phyloP scores from a whole-genome alignment of 2,329 filamentous ascomycete species.

The Ceratocystis cubensis region DNA sequence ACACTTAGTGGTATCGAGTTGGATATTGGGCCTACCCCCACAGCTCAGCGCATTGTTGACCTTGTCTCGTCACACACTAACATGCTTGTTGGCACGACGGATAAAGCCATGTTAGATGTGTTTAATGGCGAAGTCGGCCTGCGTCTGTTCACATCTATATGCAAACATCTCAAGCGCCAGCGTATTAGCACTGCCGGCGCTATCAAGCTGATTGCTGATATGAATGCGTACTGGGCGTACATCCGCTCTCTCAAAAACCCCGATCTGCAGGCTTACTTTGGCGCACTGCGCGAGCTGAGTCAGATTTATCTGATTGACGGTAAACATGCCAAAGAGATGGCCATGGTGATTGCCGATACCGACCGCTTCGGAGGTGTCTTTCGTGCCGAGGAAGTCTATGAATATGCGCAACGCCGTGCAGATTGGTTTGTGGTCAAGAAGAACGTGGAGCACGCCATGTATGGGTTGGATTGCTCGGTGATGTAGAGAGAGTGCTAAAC shows the following conservation, averaged over 20 bases:
- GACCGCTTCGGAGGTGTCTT: constrained; percentile 88
- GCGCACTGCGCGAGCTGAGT: constrained; percentile 76
- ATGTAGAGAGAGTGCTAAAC: constrained; percentile 47
- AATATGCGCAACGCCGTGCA: constrained; percentile 84
- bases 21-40: constrained; percentile 57
- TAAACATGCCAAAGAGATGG: constrained; percentile 82
- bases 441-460: constrained; percentile 92
- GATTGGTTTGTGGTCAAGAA: constrained; percentile 89
- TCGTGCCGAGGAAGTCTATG: constrained; percentile 89
- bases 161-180: constrained; percentile 96
- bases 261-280: constrained; percentile 80
- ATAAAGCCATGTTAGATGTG: constrained; percentile 95
- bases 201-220: constrained; percentile 87
- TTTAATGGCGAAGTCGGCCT: constrained; percentile 97
- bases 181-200: constrained; percentile 81
- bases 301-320: constrained; percentile 87
- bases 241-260: constrained; percentile 69
- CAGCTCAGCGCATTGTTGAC: constrained; percentile 68
- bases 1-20: constrained; percentile 28
- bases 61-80: constrained; percentile 78
- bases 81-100: constrained; percentile 88
- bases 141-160: constrained; percentile 78
- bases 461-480: constrained; percentile 73
- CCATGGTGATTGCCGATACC: constrained; percentile 82
- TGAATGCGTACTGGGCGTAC: constrained; percentile 85